Conservation (phyloP, 2,329 filamentous ascomycete genomes). For the Trichoderma guizhouense region DNA sequence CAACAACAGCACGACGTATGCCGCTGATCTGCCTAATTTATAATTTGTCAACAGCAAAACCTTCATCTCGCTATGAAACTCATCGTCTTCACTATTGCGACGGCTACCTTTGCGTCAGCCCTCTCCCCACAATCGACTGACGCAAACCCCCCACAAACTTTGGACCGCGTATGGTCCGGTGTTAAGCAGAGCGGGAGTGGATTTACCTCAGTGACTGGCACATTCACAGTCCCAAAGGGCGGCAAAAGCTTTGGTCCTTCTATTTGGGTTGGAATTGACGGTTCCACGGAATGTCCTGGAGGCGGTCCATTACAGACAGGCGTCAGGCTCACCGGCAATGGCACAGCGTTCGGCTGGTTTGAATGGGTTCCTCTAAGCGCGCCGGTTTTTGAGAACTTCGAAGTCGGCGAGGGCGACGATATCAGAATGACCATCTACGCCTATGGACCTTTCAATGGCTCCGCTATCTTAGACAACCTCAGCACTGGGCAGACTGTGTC, state of each 20-base stretch:
- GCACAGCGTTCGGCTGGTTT: conserved; percentile 39
- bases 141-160: background rate
- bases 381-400: conserved; percentile 37
- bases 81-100: background rate
- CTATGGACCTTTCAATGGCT: conserved; percentile 25
- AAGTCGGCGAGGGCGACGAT: conserved; percentile 30
- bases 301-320: conserved; percentile 42
- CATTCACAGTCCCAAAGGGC: conserved; percentile 30
- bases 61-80: background rate
- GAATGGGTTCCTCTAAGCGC: conserved; percentile 45
- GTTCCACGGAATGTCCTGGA: conserved; percentile 36
- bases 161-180: conserved; percentile 26
- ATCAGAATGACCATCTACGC: conserved; percentile 32
- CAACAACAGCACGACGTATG: background rate
- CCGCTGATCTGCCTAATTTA: background rate
- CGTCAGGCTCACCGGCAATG: conserved; percentile 37
- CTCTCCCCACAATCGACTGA: background rate
- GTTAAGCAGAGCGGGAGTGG: conserved; percentile 28
- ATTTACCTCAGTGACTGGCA: conserved; percentile 29
- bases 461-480: conserved; percentile 43
- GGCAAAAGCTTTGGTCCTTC: conserved; percentile 24
- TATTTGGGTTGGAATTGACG: conserved; percentile 48
- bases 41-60: background rate
- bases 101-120: background rate
- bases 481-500: conserved; percentile 49